These are phyloP conservation scores for Tetragonia tetragonoides DNA, from an alignment of 148 eudicot genomes.

Conservation along the genomic window DNA sequence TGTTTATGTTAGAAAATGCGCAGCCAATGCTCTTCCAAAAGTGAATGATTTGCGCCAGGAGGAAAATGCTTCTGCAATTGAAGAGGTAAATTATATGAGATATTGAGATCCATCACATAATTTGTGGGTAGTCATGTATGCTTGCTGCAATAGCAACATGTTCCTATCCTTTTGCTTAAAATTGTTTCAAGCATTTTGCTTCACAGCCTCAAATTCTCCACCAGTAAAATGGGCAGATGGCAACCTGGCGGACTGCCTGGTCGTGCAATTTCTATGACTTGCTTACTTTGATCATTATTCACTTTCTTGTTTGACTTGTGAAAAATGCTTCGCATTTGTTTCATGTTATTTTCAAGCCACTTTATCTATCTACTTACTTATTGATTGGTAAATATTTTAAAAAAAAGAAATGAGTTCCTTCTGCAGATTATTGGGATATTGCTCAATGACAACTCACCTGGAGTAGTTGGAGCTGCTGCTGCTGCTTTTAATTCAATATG, in stretches of 20 bases:
- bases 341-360: not conserved
- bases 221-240: not conserved
- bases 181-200: not conserved
- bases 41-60: conserved; percentile 87
- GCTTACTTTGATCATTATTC: not conserved
- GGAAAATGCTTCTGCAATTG: conserved; percentile 65
- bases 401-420: not conserved
- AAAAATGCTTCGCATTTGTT: not conserved
- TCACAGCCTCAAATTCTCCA: not conserved
- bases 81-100: conserved; percentile 53
- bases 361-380: not conserved
- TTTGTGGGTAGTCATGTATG: conserved; percentile 1
- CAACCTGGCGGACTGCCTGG: not conserved
- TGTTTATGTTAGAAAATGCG: conserved; percentile 93
- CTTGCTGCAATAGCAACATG: not conserved
- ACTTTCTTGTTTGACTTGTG: not conserved
- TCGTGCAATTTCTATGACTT: not conserved
- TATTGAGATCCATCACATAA: not conserved
- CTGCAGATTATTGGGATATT: conserved; percentile 87
- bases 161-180: too few species aligned
- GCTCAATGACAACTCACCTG: conserved; percentile 87
- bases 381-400: not conserved
- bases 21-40: conserved; percentile 97
- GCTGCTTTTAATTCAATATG: conserved; percentile 88
- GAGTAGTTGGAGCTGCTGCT: conserved; percentile 96